These are phyloP conservation scores for Penicillium manginii DNA, from an alignment of 495 filamentous ascomycete species.

Conservation along the genomic window DNA sequence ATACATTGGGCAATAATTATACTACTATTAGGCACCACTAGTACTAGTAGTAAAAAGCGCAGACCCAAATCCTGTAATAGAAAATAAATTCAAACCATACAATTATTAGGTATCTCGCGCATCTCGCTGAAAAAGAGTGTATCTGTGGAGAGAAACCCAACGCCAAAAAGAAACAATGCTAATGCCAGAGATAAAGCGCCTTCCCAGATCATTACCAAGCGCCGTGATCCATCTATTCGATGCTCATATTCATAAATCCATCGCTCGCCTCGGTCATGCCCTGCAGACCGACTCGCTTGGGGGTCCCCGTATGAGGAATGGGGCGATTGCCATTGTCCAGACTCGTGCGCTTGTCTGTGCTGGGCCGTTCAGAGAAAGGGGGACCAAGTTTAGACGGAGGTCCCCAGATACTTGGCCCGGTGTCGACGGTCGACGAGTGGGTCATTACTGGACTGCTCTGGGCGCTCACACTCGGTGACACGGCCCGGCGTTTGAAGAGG, in stretches of 20 bases:
- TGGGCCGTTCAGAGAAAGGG: conserved; percentile 54
- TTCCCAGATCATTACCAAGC: neutral
- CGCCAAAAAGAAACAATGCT: neutral
- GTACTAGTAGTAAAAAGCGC: too few species aligned
- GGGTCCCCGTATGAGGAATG: conserved; percentile 41
- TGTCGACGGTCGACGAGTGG: conserved; percentile 74
- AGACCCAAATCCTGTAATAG: too few species aligned
- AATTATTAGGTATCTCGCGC: too few species aligned
- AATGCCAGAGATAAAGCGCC: neutral
- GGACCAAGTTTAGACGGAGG: conserved; percentile 61
- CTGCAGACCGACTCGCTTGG: conserved; percentile 83
- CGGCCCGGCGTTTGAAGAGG: conserved; percentile 89
- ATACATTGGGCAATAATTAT: too few species aligned
- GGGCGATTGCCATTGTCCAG: conserved; percentile 36
- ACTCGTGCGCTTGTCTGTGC: conserved; percentile 33
- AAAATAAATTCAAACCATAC: neutral
- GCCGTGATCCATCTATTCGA: conserved; percentile 55
- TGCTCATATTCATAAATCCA: conserved; percentile 96
- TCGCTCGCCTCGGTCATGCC: conserved; percentile 96
- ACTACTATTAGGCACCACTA: too few species aligned
- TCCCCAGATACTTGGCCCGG: conserved; percentile 68
- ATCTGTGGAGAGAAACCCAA: neutral
- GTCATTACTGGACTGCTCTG: conserved; percentile 85
- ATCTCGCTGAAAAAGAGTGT: neutral
- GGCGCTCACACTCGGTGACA: conserved; percentile 89